Evolutionary conservation across 2,329 filamentous ascomycete species (phyloP).

Genomic region (Hymenoscyphus repandus): DNA sequence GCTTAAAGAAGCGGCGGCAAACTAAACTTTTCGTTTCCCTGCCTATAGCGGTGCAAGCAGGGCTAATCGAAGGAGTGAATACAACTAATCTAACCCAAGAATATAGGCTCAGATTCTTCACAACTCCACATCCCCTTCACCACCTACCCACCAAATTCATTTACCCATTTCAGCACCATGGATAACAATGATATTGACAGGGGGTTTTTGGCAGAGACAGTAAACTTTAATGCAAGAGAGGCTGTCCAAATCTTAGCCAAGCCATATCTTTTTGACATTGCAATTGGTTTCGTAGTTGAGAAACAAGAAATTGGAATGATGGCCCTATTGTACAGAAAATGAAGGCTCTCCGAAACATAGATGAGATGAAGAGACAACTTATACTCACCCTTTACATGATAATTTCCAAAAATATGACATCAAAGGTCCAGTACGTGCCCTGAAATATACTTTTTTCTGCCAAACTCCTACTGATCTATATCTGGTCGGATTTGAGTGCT

Average conservation of each 20-base stretch:
- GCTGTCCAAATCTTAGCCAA: background rate
- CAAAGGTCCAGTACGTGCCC: background rate
- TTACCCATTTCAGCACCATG: too few species aligned
- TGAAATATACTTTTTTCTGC: background rate
- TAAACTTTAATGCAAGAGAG: too few species aligned
- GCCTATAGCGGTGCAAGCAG: too few species aligned
- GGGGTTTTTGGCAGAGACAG: too few species aligned
- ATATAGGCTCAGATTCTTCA: too few species aligned
- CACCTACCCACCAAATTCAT: too few species aligned
- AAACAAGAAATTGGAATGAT: background rate
- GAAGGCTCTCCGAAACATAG: background rate
- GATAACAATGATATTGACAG: too few species aligned
- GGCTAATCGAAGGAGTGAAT: too few species aligned
- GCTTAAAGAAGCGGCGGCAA: too few species aligned
- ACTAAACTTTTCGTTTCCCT: too few species aligned
- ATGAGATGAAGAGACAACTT: background rate
- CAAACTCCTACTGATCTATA: background rate
- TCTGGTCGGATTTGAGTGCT: background rate
- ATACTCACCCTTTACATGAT: background rate
- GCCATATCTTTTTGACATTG: background rate
- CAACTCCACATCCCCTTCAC: too few species aligned
- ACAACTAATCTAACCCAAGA: too few species aligned
- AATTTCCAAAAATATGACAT: background rate
- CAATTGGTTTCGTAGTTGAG: background rate
- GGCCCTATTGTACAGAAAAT: background rate